Evolutionary conservation across 768 basidiomycete species (phyloP), one percentile per base, ranked within the genome.

Genomic region (Podaxis sp.): DNA sequence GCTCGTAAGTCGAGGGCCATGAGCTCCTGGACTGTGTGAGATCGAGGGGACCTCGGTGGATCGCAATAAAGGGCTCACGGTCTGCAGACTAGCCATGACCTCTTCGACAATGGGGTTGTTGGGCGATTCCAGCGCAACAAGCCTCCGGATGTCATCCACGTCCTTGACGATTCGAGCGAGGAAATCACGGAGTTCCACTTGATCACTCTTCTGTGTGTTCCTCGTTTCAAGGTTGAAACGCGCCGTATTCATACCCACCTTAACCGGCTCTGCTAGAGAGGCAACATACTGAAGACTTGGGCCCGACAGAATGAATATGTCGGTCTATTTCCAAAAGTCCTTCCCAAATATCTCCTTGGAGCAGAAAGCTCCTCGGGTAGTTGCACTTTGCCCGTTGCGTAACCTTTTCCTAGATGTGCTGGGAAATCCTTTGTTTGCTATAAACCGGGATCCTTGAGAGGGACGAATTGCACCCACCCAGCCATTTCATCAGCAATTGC

Each of bases 31-130:
- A 38, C 30, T 30, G 46, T 60, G n/a, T 64, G 19, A 54, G 39
- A 53, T 58, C 11, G 26, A 9, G 22, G 42, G 12, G 49, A 17
- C 2, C 38, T 44, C 44, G 26, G 44, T 4, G 9, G 22, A 3
- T 40, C 26, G 39, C 2, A 28, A n/a, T 3, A 39, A 39, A 42
- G 19, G 48, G 64, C 74, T 24, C 58, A 79, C 80, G 17, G 71
- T 76, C 68, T 81, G 80, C 22, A 82, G 70, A 42, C 73, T 72
- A 58, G 74, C 71, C 80, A 82, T 82, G 48, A 80, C 71, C 38
- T 75, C 71, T 57, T 77, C 74, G 9, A 80, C 70, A 36, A 38
- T 69, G 70, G 38, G 74, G 66, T 54, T 74, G 66, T 33, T 67
- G 66, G 52, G 71, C 12, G 76, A 72, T 44, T 72, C 64, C 63